These are phyloP conservation scores for Eurotiales sp. DNA, from an alignment of 2,329 filamentous ascomycete species.

Conservation along the genomic window DNA sequence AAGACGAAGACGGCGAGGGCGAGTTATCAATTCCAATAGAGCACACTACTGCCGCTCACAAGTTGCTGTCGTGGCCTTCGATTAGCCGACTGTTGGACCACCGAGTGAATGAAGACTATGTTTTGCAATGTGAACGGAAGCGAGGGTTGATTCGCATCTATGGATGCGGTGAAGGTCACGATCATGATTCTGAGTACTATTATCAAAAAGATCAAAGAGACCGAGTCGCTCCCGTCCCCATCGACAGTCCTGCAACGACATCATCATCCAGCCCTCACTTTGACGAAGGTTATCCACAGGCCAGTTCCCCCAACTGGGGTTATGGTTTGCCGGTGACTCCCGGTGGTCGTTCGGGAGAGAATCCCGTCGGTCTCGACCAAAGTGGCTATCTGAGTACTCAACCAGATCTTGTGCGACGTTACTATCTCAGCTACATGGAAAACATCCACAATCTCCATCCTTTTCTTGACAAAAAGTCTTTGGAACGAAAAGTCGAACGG, in stretches of 20 bases:
- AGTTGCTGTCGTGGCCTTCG: constrained; percentile 69
- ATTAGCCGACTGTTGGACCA: constrained; percentile 61
- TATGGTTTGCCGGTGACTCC: constrained; percentile 35
- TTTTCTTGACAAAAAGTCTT: constrained; percentile 54
- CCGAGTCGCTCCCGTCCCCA: constrained; percentile 32
- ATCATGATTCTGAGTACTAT: constrained; percentile 48
- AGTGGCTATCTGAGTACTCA: constrained; percentile 53
- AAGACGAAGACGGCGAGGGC: constrained; percentile 37
- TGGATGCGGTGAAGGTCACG: constrained; percentile 72
- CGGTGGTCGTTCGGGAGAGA: constrained; percentile 27
- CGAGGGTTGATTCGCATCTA: constrained; percentile 72
- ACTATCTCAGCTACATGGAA: constrained; percentile 54
- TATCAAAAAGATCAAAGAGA: constrained; percentile 22
- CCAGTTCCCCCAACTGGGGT: constrained; percentile 51
- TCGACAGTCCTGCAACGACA: constrained; percentile 33
- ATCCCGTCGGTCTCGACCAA: constrained; percentile 48
- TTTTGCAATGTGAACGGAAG: constrained; percentile 69
- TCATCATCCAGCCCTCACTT: constrained; percentile 19
- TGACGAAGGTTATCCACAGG: constrained; percentile 31
- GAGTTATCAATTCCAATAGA: constrained; percentile 73
- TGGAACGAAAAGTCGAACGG: constrained; percentile 50
- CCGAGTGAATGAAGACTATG: constrained; percentile 64
- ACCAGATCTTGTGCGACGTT: constrained; percentile 45
- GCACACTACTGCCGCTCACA: constrained; percentile 85
- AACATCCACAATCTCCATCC: constrained; percentile 64